Evolutionary conservation across 306 rosid genomes (phyloP).

Genomic region (Castanopsis chinensis): DNA sequence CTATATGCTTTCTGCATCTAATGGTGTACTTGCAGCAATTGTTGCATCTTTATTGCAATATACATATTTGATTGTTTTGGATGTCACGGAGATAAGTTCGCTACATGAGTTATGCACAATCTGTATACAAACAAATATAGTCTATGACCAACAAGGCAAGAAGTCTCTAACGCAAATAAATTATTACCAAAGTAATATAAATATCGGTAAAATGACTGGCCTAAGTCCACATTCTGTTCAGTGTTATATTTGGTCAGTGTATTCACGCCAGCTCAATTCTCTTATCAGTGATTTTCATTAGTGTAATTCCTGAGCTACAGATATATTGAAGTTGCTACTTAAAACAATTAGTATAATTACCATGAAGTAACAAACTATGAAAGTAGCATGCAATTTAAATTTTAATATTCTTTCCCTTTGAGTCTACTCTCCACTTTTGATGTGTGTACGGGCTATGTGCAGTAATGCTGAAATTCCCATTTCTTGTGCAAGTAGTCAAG

Average conservation of each 20-base stretch:
- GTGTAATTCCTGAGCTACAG: not conserved
- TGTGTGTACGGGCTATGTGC: constrained; percentile 25
- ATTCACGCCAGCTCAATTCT: not conserved
- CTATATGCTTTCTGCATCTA: not conserved
- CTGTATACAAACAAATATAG: not conserved
- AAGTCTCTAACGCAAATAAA: not conserved
- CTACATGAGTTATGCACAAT: not conserved
- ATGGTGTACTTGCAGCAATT: not conserved
- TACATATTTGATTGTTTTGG: not conserved
- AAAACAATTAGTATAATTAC: constrained; percentile 1
- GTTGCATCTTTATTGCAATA: not conserved
- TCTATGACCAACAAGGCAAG: not conserved
- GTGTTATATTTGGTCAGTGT: not conserved
- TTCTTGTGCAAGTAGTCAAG: constrained; percentile 63
- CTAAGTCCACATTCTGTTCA: constrained; percentile 10
- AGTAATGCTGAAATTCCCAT: constrained; percentile 78
- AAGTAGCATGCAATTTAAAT: not conserved
- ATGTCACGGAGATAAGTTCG: not conserved
- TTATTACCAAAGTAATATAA: constrained; percentile 4
- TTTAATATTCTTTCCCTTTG: not conserved
- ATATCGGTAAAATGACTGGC: not conserved
- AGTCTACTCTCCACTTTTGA: constrained; percentile 17
- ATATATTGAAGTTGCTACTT: not conserved
- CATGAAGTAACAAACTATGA: constrained; percentile 10
- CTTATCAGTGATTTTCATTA: not conserved